phyloP scores from a whole-genome alignment of 1,139 yeast species.

The Lodderomyces jiufengensis region DNA sequence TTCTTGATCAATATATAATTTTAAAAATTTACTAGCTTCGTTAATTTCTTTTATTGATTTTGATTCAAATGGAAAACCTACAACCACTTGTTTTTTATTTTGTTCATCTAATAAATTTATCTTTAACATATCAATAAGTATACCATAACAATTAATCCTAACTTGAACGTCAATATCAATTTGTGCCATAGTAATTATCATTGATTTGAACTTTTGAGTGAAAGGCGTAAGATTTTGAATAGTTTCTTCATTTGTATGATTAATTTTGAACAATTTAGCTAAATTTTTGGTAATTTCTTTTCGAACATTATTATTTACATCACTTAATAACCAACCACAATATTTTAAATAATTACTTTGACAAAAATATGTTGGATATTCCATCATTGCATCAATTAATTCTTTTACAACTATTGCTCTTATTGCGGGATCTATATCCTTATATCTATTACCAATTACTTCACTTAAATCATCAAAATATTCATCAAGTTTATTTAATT shows the following conservation, averaged over 20 bases:
- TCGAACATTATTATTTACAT: conserved; percentile 59
- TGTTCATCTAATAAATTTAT: conserved; percentile 62
- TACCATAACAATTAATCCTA: conserved; percentile 46
- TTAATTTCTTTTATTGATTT: conserved; percentile 29
- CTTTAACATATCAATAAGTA: conserved; percentile 54
- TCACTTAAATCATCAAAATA: conserved; percentile 63
- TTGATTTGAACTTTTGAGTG: conserved; percentile 63
- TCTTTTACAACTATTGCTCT: conserved; percentile 64
- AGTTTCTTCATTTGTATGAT: conserved; percentile 14
- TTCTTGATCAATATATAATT: conserved; percentile 18
- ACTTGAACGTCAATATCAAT: conserved; percentile 42
- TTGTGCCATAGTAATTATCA: conserved; percentile 56
- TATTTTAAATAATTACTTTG: conserved; percentile 69
- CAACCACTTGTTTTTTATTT: conserved; percentile 5
- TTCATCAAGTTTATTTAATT: conserved; percentile 50
- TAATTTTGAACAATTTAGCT: conserved; percentile 42
- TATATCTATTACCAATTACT: conserved; percentile 73
- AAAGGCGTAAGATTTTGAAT: conserved; percentile 50
- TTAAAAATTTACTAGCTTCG: conserved; percentile 31
- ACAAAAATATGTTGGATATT: conserved; percentile 66
- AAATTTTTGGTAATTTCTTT: conserved; percentile 60
- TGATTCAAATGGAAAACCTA: conserved; percentile 40
- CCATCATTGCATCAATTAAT: conserved; percentile 66
- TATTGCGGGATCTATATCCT: conserved; percentile 73
- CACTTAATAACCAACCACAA: conserved; percentile 82